These are phyloP conservation scores for Trichocladium uniseriatum DNA, from an alignment of 495 filamentous ascomycete species.

Conservation along the genomic window DNA sequence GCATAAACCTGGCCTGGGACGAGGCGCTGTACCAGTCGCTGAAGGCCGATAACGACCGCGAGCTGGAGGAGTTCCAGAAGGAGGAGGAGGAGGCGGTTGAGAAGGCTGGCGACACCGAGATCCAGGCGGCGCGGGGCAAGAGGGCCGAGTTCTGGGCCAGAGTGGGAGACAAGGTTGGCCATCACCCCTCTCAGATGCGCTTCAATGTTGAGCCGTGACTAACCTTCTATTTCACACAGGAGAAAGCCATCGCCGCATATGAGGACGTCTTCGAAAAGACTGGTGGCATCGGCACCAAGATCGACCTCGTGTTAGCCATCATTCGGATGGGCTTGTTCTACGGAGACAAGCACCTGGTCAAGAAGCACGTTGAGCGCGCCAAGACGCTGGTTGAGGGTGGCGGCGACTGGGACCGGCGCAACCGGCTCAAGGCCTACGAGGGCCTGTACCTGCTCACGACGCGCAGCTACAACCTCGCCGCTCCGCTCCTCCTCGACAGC, in stretches of 20 bases:
- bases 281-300: conserved; percentile 87
- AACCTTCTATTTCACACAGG: conserved; percentile 41
- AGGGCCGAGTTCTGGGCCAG: conserved; percentile 90
- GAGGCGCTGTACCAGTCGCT: conserved; percentile 78
- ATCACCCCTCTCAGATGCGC: not conserved
- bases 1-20: conserved; percentile 76
- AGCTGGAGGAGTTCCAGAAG: conserved; percentile 85
- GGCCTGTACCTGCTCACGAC: conserved; percentile 86
- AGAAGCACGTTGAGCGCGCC: conserved; percentile 87
- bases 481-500: conserved; percentile 88
- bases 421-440: conserved; percentile 96
- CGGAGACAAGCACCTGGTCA: conserved; percentile 78
- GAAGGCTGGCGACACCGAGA: conserved; percentile 91
- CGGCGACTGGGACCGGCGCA: conserved; percentile 96
- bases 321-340: conserved; percentile 95
- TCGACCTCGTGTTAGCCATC: conserved; percentile 91
- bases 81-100: conserved; percentile 92
- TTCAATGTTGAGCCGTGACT: not conserved
- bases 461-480: conserved; percentile 79
- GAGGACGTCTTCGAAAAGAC: conserved; percentile 92
- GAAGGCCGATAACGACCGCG: conserved; percentile 78
- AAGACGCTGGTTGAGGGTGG: conserved; percentile 84
- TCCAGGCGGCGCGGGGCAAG: conserved; percentile 86
- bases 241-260: conserved; percentile 83
- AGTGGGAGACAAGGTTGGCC: conserved; percentile 84